Evolutionary conservation across 2,329 filamentous ascomycete genomes (phyloP).

Genomic region (Colletotrichum costaricense): DNA sequence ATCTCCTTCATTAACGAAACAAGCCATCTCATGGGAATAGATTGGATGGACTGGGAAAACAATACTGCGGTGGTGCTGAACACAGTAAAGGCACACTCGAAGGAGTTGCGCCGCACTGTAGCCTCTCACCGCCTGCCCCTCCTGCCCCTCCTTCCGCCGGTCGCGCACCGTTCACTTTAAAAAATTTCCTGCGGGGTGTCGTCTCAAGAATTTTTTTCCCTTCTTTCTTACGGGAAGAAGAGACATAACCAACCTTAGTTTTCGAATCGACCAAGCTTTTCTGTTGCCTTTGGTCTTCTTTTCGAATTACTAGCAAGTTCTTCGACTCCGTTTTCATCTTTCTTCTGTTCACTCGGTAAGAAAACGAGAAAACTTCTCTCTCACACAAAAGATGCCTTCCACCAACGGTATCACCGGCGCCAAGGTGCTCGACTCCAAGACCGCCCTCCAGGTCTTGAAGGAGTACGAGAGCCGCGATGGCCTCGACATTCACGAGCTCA

Average conservation of each 20-base stretch:
- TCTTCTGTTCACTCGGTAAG: slow-evolving; percentile 41
- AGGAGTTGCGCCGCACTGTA: slow-evolving; percentile 20
- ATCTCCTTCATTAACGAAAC: not conserved
- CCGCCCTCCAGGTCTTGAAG: slow-evolving; percentile 83
- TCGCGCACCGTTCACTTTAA: slow-evolving; percentile 40
- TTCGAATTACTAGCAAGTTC: slow-evolving; percentile 43
- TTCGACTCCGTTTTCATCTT: slow-evolving; percentile 47
- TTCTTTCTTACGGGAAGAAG: slow-evolving; percentile 66
- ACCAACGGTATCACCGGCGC: slow-evolving; percentile 63
- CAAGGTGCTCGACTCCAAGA: slow-evolving; percentile 77
- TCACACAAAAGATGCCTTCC: slow-evolving; percentile 70
- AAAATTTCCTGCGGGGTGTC: slow-evolving; percentile 52
- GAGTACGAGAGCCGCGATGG: slow-evolving; percentile 87
- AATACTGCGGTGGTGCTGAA: slow-evolving; percentile 3
- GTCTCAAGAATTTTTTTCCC: slow-evolving; percentile 49
- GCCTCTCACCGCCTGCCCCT: slow-evolving; percentile 29
- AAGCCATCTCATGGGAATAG: not conserved
- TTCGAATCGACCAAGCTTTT: slow-evolving; percentile 43
- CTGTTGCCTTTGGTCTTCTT: slow-evolving; percentile 41
- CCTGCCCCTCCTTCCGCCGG: slow-evolving; percentile 30
- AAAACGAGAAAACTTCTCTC: slow-evolving; percentile 41
- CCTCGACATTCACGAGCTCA: slow-evolving; percentile 84
- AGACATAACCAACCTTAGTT: slow-evolving; percentile 46
- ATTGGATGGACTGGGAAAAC: not conserved
- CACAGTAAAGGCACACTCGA: slow-evolving; percentile 2